Conservation (phyloP, 805 yeast species). For the Saturnispora zaruensis region DNA sequence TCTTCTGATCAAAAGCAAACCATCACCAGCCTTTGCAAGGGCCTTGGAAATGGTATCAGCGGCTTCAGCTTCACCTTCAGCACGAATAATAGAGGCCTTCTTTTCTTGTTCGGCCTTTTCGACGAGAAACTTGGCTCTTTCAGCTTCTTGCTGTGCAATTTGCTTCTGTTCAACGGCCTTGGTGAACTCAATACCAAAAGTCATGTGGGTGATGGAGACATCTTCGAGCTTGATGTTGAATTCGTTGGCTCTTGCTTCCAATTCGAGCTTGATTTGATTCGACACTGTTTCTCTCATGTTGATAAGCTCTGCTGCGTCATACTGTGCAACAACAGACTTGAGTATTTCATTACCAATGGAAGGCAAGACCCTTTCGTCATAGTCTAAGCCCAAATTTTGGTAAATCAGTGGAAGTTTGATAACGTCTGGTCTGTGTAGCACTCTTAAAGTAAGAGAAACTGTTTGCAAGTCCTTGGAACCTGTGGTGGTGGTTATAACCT, state of each 20-base stretch:
- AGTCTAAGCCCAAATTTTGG: constrained; percentile 86
- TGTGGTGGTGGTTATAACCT: constrained; percentile 86
- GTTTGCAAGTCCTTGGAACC: constrained; percentile 97
- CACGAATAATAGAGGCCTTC: constrained; percentile 89
- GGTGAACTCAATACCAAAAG: constrained; percentile 93
- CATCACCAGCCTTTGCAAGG: constrained; percentile 90
- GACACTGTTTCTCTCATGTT: constrained; percentile 96
- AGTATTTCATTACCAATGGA: constrained; percentile 97
- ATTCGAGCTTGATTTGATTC: constrained; percentile 78
- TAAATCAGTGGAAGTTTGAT: constrained; percentile 73
- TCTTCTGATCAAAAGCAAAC: constrained; percentile 85
- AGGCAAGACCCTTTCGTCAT: constrained; percentile 94
- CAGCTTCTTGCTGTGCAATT: constrained; percentile 99
- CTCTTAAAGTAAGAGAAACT: constrained; percentile 88
- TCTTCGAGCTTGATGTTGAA: constrained; percentile 90
- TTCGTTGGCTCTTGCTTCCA: constrained; percentile 73
- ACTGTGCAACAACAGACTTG: constrained; percentile 95
- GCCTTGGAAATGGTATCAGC: constrained; percentile 94
- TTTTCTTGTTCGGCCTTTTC: constrained; percentile 97
- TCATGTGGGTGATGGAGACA: constrained; percentile 95
- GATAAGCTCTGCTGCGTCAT: constrained; percentile 95
- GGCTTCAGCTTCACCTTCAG: constrained; percentile 99
- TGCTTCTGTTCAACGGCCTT: constrained; percentile 98
- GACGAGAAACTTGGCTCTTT: constrained; percentile 86
- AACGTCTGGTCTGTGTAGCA: constrained; percentile 90